Evolutionary conservation across 1,139 yeast genomes (phyloP), one percentile per base, ranked within the genome.

Genomic region (Ogataea hybrid): DNA sequence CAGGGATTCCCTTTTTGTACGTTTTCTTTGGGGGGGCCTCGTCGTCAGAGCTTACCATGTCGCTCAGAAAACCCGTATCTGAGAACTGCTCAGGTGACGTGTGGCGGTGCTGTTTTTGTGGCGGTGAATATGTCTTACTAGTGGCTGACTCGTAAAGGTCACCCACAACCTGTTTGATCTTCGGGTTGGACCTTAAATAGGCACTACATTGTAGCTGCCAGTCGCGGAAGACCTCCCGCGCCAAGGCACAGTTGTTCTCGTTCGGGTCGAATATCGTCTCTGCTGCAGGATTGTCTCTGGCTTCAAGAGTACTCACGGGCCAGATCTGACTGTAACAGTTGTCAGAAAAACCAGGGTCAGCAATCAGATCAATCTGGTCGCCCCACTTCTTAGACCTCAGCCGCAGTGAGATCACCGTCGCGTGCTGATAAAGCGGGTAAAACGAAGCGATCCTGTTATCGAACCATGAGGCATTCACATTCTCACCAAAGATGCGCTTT

Each of bases 31-130:
- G 20, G 20, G 8, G 20, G 2, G 1, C 20, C 2, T 18, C 20
- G 20, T 33, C 48, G n/a, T 28, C 36, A 11, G 48, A 44, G 16
- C 42, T 37, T 22, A 32, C 43, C n/a, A 38, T 36, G 27, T 45
- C 48, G 9, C 34, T 25, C 4, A 38, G n/a, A 12, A 36, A 28
- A 14, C 23, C 35, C 5, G 15, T n/a, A 5, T 38, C 45, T 9
- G 23, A 35, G 27, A 10, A 10, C 12, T 23, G 12, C 11, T 23
- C 12, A 1, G 12, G 11, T 10, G 27, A 4, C 6, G 17, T 25
- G 37, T 28, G 33, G 41, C 34, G 30, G 37, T 28, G 36, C 16
- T 1, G 5, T 14, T 17, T 14, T 9, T 11, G 33, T 27, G 20
- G 28, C 35, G 14, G 28, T n/a, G 20, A 7, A 9, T 21, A 14